Percentiles rank a stretch among this genome's conserved stretches.
Conservation (phyloP, 441 rosid species). For the Euphorbia schlechtendalii region DNA sequence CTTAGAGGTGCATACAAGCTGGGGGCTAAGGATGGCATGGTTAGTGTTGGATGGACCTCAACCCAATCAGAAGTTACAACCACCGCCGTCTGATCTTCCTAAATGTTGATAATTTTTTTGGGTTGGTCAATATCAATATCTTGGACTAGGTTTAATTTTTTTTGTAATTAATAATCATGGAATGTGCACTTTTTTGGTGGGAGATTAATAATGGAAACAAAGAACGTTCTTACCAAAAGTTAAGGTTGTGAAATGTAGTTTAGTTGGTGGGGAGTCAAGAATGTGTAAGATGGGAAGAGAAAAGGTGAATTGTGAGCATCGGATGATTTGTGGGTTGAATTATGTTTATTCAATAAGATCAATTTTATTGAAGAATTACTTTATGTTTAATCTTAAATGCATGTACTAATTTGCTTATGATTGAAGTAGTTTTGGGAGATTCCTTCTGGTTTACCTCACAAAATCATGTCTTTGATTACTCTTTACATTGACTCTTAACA, state of each 20-base stretch:
- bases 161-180: conserved; percentile 11
- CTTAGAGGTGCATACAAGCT: conserved; percentile 45
- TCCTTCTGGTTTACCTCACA: no score
- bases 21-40: conserved; percentile 54
- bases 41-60: conserved; percentile 35
- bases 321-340: neutral
- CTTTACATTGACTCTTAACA: no score
- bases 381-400: no score
- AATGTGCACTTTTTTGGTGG: neutral
- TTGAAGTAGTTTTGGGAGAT: neutral
- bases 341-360: neutral
- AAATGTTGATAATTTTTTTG: conserved; percentile 28
- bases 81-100: conserved; percentile 52
- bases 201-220: neutral
- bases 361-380: neutral
- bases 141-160: no score
- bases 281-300: neutral
- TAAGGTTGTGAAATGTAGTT: conserved; percentile 4
- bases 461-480: no score
- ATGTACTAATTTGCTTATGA: neutral
- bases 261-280: conserved; percentile 15
- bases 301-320: conserved; percentile 11
- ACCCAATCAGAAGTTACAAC: conserved; percentile 38
- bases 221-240: neutral
- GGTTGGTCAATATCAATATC: neutral